Conservation (phyloP, 352 stramenopile genomes). For the Phytopythium chamaehyphon region DNA sequence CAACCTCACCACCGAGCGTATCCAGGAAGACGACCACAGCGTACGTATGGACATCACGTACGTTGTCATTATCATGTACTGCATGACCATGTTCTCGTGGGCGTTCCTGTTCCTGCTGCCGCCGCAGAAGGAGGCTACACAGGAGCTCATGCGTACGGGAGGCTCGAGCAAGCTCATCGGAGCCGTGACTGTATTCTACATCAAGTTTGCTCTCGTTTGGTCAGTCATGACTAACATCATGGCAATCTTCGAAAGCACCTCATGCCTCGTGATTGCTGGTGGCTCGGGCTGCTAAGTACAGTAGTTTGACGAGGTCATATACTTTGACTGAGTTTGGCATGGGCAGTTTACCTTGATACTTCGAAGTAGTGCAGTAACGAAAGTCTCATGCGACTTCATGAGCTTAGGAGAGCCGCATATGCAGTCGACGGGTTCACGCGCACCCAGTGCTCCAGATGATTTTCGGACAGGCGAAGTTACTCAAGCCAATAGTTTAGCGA, state of each 20-base stretch:
- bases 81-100: constrained; percentile 24
- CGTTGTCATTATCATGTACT: constrained; percentile 29
- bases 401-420: too few relatives aligned
- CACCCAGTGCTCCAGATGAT: too few relatives aligned
- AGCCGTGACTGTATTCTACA: constrained; percentile 17
- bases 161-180: constrained; percentile 28
- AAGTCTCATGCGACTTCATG: too few relatives aligned
- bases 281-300: too few relatives aligned
- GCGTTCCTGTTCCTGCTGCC: constrained; percentile 29
- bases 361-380: too few relatives aligned
- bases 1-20: constrained; percentile 19
- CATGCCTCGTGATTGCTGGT: constrained; percentile 29
- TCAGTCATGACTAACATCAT: constrained; percentile 35
- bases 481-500: too few relatives aligned
- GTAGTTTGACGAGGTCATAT: too few relatives aligned
- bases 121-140: constrained; percentile 26
- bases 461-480: too few relatives aligned
- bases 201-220: constrained; percentile 23
- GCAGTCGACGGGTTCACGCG: too few relatives aligned
- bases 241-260: constrained; percentile 31
- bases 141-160: constrained; percentile 22
- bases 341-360: too few relatives aligned
- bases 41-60: constrained; percentile 30
- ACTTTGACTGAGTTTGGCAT: too few relatives aligned
- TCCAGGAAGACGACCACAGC: constrained; percentile 22